Conservation (phyloP, 1,284 basidiomycete genomes). For the Leccinum subspadiceum region DNA sequence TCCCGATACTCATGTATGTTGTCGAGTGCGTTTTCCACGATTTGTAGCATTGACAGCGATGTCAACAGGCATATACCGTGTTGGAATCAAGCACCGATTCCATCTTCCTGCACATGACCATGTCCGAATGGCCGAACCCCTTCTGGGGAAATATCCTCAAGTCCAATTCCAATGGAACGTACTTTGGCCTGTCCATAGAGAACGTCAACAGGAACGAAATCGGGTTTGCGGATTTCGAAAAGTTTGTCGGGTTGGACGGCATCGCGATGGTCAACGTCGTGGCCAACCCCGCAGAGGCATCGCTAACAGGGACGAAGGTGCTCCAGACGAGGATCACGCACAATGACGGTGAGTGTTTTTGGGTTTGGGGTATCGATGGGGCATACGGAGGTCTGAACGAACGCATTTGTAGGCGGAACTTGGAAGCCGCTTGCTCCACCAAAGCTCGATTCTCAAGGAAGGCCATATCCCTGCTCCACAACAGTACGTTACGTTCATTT, state of each 20-base stretch:
- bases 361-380: background rate
- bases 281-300: slow-evolving; percentile 76
- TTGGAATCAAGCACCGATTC: slow-evolving; percentile 92
- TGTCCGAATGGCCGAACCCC: slow-evolving; percentile 68
- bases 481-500: slow-evolving; percentile 46
- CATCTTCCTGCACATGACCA: slow-evolving; percentile 95
- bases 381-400: background rate
- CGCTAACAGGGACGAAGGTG: slow-evolving; percentile 71
- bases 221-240: slow-evolving; percentile 98
- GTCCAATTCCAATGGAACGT: slow-evolving; percentile 98
- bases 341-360: slow-evolving; percentile 75
- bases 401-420: slow-evolving; percentile 57
- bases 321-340: slow-evolving; percentile 91
- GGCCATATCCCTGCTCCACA: slow-evolving; percentile 68
- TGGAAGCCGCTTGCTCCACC: slow-evolving; percentile 89
- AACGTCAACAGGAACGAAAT: slow-evolving; percentile 86
- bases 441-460: slow-evolving; percentile 71
- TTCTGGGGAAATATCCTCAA: slow-evolving; percentile 94
- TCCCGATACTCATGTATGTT: slow-evolving; percentile 79
- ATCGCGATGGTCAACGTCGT: slow-evolving; percentile 94
- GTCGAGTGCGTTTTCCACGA: slow-evolving; percentile 1
- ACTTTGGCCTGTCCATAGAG: slow-evolving; percentile 84
- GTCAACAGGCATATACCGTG: slow-evolving; percentile 80
- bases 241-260: slow-evolving; percentile 94
- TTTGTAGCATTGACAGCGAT: background rate